phyloP scores from a whole-genome alignment of 2,329 filamentous ascomycete genomes.

The Talaromyces sp. region DNA sequence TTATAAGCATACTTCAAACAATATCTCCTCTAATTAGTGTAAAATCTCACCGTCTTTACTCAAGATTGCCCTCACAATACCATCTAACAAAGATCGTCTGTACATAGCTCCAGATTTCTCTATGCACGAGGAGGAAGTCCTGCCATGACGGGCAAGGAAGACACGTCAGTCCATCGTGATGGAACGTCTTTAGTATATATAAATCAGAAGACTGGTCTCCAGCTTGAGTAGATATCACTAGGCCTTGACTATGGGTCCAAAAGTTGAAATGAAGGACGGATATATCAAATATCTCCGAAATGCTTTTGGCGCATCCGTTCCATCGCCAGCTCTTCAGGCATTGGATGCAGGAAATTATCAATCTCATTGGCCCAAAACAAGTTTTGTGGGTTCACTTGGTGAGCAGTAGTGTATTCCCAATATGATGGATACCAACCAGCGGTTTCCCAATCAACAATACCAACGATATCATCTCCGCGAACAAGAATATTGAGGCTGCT shows the following conservation, averaged over 20 bases:
- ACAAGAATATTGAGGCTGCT: slow-evolving; percentile 31
- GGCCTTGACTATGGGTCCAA: no score
- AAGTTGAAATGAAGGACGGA: no score
- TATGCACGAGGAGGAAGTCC: no score
- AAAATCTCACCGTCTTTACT: neutral
- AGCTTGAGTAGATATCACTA: no score
- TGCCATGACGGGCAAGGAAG: no score
- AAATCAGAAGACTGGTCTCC: no score
- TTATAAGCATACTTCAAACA: neutral
- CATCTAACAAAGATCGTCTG: no score
- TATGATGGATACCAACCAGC: slow-evolving; percentile 28
- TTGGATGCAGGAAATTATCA: slow-evolving; percentile 35
- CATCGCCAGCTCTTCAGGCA: slow-evolving; percentile 35
- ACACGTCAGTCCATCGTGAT: no score
- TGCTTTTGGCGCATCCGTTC: slow-evolving; percentile 32
- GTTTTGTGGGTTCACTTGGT: slow-evolving; percentile 38
- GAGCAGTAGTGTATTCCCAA: slow-evolving; percentile 32
- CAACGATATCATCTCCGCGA: slow-evolving; percentile 37
- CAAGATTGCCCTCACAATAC: neutral
- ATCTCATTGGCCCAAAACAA: slow-evolving; percentile 35
- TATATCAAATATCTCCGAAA: slow-evolving; percentile 28
- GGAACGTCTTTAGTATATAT: no score
- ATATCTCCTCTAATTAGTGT: neutral
- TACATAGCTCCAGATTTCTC: no score
- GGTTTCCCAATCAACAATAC: slow-evolving; percentile 28